Evolutionary conservation across 1,284 basidiomycete species (phyloP).

Genomic region (Meira miltonrushii): DNA sequence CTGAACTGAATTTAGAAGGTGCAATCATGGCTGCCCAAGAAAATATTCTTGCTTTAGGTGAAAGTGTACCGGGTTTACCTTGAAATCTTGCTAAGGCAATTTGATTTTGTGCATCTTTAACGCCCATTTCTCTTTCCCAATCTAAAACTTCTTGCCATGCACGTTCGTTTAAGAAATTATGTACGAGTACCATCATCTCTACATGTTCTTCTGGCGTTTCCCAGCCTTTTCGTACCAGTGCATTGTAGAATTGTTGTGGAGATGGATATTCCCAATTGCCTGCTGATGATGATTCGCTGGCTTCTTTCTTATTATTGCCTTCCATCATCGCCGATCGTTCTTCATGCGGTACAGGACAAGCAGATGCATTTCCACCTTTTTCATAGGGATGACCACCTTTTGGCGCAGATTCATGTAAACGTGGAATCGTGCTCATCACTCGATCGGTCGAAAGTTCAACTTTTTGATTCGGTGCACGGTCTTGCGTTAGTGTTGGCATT

Average conservation of each 20-base stretch:
- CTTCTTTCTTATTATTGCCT: conserved; percentile 5
- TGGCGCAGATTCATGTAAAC: conserved; percentile 57
- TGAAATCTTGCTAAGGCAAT: conserved; percentile 74
- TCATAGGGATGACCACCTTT: conserved; percentile 47
- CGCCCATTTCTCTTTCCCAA: conserved; percentile 71
- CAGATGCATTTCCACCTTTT: conserved; percentile 23
- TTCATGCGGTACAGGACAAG: conserved; percentile 26
- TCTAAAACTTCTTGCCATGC: conserved; percentile 92
- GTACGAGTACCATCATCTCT: conserved; percentile 94
- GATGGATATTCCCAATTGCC: conserved; percentile 90
- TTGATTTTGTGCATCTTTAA: conserved; percentile 19
- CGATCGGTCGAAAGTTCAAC: conserved; percentile 69
- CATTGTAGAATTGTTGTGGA: conserved; percentile 98
- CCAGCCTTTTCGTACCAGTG: conserved; percentile 92
- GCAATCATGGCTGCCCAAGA: conserved; percentile 79
- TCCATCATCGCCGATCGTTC: conserved; percentile 10
- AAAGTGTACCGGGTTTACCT: conserved; percentile 78
- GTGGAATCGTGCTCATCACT: conserved; percentile 77
- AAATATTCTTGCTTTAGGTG: conserved; percentile 76
- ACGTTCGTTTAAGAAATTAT: conserved; percentile 94
- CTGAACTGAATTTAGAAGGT: conserved; percentile 79
- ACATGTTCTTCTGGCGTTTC: conserved; percentile 95
- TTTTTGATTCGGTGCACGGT: conserved; percentile 61
- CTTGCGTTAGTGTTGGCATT: conserved; percentile 76
- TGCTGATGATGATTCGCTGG: conserved; percentile 47